Conservation (phyloP, 1,284 basidiomycete species). For the Entoloma clypeatum region DNA sequence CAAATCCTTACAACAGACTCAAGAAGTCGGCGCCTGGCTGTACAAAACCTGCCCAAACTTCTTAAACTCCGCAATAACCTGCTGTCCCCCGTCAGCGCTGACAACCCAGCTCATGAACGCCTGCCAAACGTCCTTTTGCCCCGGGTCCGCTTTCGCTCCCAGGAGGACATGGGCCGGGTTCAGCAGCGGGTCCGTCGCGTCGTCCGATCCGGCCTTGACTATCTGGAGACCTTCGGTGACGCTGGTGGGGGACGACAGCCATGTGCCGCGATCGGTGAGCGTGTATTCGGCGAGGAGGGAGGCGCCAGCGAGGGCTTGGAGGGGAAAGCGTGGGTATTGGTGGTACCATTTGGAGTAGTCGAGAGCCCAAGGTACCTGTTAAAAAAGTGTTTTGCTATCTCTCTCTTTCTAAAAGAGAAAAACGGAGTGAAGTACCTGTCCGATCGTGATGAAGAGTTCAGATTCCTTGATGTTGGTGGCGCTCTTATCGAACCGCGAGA, state of each 20-base stretch:
- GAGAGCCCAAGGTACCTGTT: slow-evolving; percentile 50
- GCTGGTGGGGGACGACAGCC: slow-evolving; percentile 34
- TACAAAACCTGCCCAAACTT: slow-evolving; percentile 33
- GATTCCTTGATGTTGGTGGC: slow-evolving; percentile 54
- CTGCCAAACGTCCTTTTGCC: slow-evolving; percentile 25
- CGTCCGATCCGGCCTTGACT: slow-evolving; percentile 35
- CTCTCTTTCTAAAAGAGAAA: slow-evolving; percentile 5
- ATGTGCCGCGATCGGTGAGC: slow-evolving; percentile 42
- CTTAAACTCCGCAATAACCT: slow-evolving; percentile 36
- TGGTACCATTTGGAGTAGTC: slow-evolving; percentile 51
- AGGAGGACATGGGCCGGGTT: slow-evolving; percentile 42
- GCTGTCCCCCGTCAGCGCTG: slow-evolving; percentile 36
- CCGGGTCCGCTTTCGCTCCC: slow-evolving; percentile 23
- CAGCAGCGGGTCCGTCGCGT: slow-evolving; percentile 33
- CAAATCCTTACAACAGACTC: too few species aligned
- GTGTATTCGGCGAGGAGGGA: slow-evolving; percentile 44
- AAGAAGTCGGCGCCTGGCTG: slow-evolving; percentile 25
- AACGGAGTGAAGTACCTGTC: slow-evolving; percentile 34
- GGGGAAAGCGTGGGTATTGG: slow-evolving; percentile 44
- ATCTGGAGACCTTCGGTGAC: slow-evolving; percentile 30
- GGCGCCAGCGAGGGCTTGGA: slow-evolving; percentile 41
- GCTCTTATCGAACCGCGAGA: slow-evolving; percentile 52
- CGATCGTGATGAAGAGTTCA: slow-evolving; percentile 41
- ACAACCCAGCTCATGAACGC: slow-evolving; percentile 43
- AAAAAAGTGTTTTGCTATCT: too few species aligned